These are phyloP conservation scores for Colletotrichum euphorbiae DNA, from an alignment of 2,329 filamentous ascomycete species.

Conservation along the genomic window DNA sequence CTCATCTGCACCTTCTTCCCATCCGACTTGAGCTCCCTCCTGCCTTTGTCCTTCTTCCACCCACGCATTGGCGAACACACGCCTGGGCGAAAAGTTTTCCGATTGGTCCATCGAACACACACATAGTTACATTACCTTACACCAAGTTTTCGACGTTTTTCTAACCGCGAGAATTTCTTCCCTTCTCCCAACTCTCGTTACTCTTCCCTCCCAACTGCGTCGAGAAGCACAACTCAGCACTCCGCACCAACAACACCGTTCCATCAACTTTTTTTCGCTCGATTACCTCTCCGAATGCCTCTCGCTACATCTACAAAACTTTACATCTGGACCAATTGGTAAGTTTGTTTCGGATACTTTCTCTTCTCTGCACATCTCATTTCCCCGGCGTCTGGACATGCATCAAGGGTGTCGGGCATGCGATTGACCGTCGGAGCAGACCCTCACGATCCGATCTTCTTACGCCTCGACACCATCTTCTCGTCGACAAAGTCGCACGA, in stretches of 20 bases:
- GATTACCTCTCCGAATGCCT: not conserved
- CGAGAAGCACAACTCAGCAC: not conserved
- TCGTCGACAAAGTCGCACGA: not conserved
- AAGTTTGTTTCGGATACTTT: not conserved
- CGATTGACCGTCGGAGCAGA: slow-evolving; percentile 3
- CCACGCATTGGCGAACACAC: slow-evolving; percentile 33
- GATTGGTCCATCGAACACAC: not conserved
- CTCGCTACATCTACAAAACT: not conserved
- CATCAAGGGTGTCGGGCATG: not conserved
- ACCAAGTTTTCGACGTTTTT: not conserved
- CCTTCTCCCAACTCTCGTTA: not conserved
- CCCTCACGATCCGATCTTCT: not conserved
- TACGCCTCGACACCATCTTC: not conserved
- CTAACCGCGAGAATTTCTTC: not conserved
- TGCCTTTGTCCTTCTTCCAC: slow-evolving; percentile 7
- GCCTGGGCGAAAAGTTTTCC: not conserved
- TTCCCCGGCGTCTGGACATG: not conserved
- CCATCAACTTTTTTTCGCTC: not conserved
- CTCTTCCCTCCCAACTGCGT: slow-evolving; percentile 1
- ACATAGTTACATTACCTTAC: no score
- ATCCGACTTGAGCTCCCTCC: slow-evolving; percentile 7
- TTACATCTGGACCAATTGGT: not conserved
- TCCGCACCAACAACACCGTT: not conserved
- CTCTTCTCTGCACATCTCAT: not conserved
- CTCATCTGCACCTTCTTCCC: slow-evolving; percentile 21